These are phyloP conservation scores for Asterophora lycoperdoides DNA, from an alignment of 768 basidiomycete genomes.

Conservation along the genomic window DNA sequence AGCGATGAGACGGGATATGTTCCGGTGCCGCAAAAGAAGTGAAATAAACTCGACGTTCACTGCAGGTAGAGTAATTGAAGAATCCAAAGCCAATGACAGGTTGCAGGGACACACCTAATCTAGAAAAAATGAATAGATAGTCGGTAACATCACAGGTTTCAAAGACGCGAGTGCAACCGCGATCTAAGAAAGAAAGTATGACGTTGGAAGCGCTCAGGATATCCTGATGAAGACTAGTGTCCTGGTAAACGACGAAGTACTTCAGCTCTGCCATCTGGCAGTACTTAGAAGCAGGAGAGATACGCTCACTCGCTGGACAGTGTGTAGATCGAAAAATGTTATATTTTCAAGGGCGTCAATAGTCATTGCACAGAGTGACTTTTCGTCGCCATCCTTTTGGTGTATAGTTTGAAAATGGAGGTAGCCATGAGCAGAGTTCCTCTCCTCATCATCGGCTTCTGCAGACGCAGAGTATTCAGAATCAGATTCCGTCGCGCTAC, in stretches of 20 bases:
- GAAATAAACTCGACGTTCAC: slow-evolving; percentile 28
- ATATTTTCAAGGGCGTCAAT: slow-evolving; percentile 13
- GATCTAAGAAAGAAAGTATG: slow-evolving; percentile 18
- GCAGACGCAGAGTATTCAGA: slow-evolving; percentile 24
- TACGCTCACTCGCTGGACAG: slow-evolving; percentile 13
- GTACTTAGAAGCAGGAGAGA: not conserved
- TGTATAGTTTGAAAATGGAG: not conserved
- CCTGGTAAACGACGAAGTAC: slow-evolving; percentile 5
- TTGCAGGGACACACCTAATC: slow-evolving; percentile 15
- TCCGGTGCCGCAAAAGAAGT: slow-evolving; percentile 51
- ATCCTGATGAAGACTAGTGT: slow-evolving; percentile 12
- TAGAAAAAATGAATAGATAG: slow-evolving; percentile 11
- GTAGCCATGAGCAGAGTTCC: not conserved
- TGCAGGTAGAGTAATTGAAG: slow-evolving; percentile 17
- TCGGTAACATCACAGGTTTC: not conserved
- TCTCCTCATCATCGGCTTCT: not conserved
- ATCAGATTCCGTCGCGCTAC: slow-evolving; percentile 57
- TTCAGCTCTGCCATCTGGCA: too few species aligned
- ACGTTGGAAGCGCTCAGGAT: slow-evolving; percentile 19
- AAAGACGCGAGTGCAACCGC: slow-evolving; percentile 3
- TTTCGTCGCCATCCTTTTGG: not conserved
- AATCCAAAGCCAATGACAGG: too few species aligned
- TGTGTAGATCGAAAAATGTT: slow-evolving; percentile 7
- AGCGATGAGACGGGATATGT: slow-evolving; percentile 42
- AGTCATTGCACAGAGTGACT: slow-evolving; percentile 4